These are phyloP conservation scores for Gymnopilus junonius DNA, from an alignment of 768 basidiomycete species.

Conservation along the genomic window DNA sequence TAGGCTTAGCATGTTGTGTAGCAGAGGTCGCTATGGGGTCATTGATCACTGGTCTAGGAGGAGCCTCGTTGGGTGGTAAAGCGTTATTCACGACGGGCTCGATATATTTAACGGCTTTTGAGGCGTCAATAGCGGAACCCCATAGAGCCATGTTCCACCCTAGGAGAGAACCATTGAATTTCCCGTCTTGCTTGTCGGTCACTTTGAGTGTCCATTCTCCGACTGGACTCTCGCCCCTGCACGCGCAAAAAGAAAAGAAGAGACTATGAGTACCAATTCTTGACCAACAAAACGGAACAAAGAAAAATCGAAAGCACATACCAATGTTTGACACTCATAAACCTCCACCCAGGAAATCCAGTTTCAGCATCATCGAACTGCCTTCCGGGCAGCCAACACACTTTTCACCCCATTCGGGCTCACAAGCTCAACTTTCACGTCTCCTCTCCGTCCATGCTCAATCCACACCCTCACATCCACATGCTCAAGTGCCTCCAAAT, in stretches of 20 bases:
- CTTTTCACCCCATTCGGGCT: constrained; percentile 88
- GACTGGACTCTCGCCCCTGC: constrained; percentile 89
- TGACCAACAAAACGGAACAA: too few species aligned
- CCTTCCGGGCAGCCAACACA: constrained; percentile 77
- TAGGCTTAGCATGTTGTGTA: constrained; percentile 80
- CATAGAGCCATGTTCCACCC: constrained; percentile 93
- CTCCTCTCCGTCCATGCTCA: constrained; percentile 79
- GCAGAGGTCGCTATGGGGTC: constrained; percentile 41
- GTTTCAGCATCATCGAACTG: constrained; percentile 60
- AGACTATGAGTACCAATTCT: background rate
- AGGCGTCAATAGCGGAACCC: constrained; percentile 81
- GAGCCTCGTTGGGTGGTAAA: constrained; percentile 45
- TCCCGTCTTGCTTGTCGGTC: constrained; percentile 65
- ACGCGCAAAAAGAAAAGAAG: constrained; percentile 15
- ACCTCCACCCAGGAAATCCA: constrained; percentile 91
- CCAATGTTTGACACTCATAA: constrained; percentile 99
- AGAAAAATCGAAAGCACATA: constrained; percentile 43
- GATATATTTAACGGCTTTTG: constrained; percentile 62
- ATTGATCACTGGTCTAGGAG: constrained; percentile 39
- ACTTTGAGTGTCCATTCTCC: constrained; percentile 91
- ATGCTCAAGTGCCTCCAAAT: constrained; percentile 90
- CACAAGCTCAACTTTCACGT: constrained; percentile 86
- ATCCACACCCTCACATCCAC: constrained; percentile 94
- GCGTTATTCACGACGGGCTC: constrained; percentile 55
- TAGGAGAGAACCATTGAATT: constrained; percentile 68